These are phyloP conservation scores for Monosporascus sp. DNA, from an alignment of 2,329 filamentous ascomycete species.

Conservation along the genomic window DNA sequence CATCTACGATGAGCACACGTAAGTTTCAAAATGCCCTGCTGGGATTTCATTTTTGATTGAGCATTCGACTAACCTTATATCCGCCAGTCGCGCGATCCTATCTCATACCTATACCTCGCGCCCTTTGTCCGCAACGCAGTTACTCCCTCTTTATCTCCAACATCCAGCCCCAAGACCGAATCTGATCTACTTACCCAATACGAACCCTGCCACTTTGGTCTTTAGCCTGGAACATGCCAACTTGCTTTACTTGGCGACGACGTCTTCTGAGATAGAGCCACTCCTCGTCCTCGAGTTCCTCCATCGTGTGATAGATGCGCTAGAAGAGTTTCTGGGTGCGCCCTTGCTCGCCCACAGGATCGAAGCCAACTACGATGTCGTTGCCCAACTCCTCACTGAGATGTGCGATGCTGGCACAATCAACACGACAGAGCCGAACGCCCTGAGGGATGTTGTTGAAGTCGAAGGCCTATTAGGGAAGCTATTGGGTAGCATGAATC, in stretches of 20 bases:
- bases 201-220: slow-evolving; percentile 78
- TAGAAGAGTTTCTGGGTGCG: slow-evolving; percentile 90
- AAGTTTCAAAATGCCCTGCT: slow-evolving; percentile 25
- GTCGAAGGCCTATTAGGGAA: slow-evolving; percentile 88
- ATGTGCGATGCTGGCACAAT: slow-evolving; percentile 95
- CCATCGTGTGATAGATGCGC: slow-evolving; percentile 83
- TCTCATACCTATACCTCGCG: slow-evolving; percentile 84
- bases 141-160: slow-evolving; percentile 82
- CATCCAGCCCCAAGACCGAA: slow-evolving; percentile 77
- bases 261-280: slow-evolving; percentile 82
- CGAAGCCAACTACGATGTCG: slow-evolving; percentile 85
- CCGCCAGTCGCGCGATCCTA: slow-evolving; percentile 68
- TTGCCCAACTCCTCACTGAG: slow-evolving; percentile 86
- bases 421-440: slow-evolving; percentile 88
- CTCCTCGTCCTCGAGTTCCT: slow-evolving; percentile 90
- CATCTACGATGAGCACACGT: slow-evolving; percentile 96
- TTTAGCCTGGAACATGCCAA: slow-evolving; percentile 86
- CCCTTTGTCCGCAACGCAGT: slow-evolving; percentile 67
- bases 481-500: slow-evolving; percentile 76
- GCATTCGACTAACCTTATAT: slow-evolving; percentile 18
- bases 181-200: slow-evolving; percentile 76
- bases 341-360: slow-evolving; percentile 83
- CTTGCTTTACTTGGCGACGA: slow-evolving; percentile 77
- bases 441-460: slow-evolving; percentile 83
- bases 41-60: background rate